A percentile compares a stretch with the other conserved stretches of the same genome.
phyloP scores from a whole-genome alignment of 1,284 basidiomycete genomes.

The Tilletia setariae region DNA sequence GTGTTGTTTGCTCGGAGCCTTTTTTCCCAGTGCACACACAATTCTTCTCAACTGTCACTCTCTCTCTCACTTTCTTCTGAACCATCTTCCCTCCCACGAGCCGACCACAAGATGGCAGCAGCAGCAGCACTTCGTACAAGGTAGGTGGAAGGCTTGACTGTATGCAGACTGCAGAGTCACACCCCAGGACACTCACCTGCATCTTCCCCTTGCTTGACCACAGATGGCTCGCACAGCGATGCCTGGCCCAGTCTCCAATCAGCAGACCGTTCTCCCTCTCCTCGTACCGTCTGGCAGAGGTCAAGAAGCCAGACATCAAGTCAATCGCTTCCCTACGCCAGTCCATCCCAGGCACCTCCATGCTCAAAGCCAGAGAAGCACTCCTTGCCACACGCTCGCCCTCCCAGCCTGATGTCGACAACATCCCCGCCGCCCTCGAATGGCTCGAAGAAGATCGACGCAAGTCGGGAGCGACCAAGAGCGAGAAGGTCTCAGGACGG shows the following conservation, averaged over 20 bases:
- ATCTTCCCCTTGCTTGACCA: too few relatives aligned
- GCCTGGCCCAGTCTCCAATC: neutral
- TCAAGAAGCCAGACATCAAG: conserved; percentile 60
- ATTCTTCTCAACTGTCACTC: too few relatives aligned
- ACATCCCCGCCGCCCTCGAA: conserved; percentile 69
- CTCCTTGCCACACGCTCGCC: conserved; percentile 62
- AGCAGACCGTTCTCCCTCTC: neutral
- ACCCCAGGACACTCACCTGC: too few relatives aligned
- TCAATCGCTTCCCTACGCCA: conserved; percentile 83
- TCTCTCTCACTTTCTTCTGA: too few relatives aligned
- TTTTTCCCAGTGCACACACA: too few relatives aligned
- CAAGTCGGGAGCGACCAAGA: conserved; percentile 71
- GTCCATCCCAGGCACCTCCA: conserved; percentile 67
- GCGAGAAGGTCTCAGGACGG: conserved; percentile 75
- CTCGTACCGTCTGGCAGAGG: neutral
- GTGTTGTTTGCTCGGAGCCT: too few relatives aligned
- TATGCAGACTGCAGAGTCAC: neutral
- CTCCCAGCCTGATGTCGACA: conserved; percentile 61
- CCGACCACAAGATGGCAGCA: too few relatives aligned
- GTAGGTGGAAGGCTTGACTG: too few relatives aligned
- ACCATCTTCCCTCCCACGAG: too few relatives aligned
- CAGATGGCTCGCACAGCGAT: neutral
- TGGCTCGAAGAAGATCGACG: conserved; percentile 77
- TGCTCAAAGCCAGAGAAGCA: conserved; percentile 84
- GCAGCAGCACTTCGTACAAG: too few relatives aligned